Conservation (phyloP, 2,329 filamentous ascomycete genomes). For the Sphaerulina vaccinii region DNA sequence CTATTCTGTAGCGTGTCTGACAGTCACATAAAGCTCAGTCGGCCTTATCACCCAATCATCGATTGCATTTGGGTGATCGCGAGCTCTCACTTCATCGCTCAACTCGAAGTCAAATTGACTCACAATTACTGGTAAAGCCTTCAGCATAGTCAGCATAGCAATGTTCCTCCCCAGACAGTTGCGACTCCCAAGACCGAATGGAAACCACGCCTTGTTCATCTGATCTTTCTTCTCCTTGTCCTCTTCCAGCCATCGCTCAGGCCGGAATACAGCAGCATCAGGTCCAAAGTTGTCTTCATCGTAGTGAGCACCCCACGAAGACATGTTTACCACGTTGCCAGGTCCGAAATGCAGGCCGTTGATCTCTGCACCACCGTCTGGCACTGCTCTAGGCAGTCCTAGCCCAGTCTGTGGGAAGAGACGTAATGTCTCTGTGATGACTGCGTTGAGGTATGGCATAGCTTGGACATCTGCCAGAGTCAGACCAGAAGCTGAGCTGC, state of each 20-base stretch:
- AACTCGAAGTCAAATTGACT: slow-evolving; percentile 4
- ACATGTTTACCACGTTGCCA: slow-evolving; percentile 30
- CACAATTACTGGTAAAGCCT: neutral
- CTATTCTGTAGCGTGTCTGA: neutral
- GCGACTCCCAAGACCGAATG: slow-evolving; percentile 7
- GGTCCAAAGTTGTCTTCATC: slow-evolving; percentile 31
- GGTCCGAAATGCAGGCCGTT: slow-evolving; percentile 34
- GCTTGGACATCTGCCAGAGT: slow-evolving; percentile 32
- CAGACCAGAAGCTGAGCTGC: slow-evolving; percentile 28
- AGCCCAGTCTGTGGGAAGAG: slow-evolving; percentile 45
- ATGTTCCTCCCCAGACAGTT: slow-evolving; percentile 12
- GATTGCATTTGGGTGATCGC: neutral
- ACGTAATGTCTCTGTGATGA: slow-evolving; percentile 46
- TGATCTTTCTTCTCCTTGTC: slow-evolving; percentile 34
- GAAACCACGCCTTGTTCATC: slow-evolving; percentile 25
- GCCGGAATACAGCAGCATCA: slow-evolving; percentile 21
- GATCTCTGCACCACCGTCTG: slow-evolving; percentile 39
- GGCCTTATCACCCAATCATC: neutral
- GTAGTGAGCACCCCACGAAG: slow-evolving; percentile 37
- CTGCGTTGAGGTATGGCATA: slow-evolving; percentile 44
- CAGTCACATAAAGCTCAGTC: neutral
- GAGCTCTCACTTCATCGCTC: neutral
- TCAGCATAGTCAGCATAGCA: slow-evolving; percentile 9
- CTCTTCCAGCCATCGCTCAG: slow-evolving; percentile 26
- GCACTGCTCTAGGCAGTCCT: slow-evolving; percentile 40